Percentiles rank a stretch among this genome's conserved stretches.
phyloP scores from a whole-genome alignment of 371 early-diverging fungal genomes.

The Apophysomyces variabilis region DNA sequence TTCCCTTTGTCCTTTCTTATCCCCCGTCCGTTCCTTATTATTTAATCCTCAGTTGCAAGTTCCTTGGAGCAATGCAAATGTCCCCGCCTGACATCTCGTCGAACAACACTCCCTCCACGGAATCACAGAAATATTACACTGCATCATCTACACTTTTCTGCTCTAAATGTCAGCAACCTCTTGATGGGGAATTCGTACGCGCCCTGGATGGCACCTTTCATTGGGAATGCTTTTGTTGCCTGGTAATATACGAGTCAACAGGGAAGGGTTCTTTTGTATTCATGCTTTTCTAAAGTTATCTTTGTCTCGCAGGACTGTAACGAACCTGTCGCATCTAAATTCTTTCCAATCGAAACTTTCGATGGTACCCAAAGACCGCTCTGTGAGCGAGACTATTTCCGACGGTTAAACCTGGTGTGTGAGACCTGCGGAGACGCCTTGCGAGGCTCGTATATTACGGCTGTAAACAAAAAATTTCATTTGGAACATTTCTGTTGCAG shows the following conservation, averaged over 20 bases:
- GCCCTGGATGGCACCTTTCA: slow-evolving; percentile 90
- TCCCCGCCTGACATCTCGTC: slow-evolving; percentile 3
- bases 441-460: slow-evolving; percentile 91
- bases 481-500: slow-evolving; percentile 96
- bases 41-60: slow-evolving; percentile 7
- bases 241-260: slow-evolving; percentile 58
- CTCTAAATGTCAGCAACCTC: slow-evolving; percentile 36
- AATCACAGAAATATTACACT: slow-evolving; percentile 1
- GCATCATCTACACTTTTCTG: slow-evolving; percentile 20
- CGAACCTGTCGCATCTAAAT: slow-evolving; percentile 86
- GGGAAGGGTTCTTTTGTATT: slow-evolving; percentile 1
- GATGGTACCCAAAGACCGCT: slow-evolving; percentile 66
- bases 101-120: slow-evolving; percentile 8
- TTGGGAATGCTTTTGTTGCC: slow-evolving; percentile 91
- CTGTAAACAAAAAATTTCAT: slow-evolving; percentile 91
- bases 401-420: slow-evolving; percentile 84
- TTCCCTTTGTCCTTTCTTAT: slow-evolving; percentile 4
- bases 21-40: slow-evolving; percentile 11
- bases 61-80: slow-evolving; percentile 12
- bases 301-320: slow-evolving; percentile 71
- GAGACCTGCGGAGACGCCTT: slow-evolving; percentile 89
- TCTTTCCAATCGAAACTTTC: slow-evolving; percentile 75
- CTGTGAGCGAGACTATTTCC: slow-evolving; percentile 91
- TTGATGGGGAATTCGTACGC: slow-evolving; percentile 86
- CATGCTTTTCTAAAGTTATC: background rate